Base-by-base conservation (phyloP, 495 filamentous ascomycete species). In the Penicillium cosmopolitanum region DNA sequence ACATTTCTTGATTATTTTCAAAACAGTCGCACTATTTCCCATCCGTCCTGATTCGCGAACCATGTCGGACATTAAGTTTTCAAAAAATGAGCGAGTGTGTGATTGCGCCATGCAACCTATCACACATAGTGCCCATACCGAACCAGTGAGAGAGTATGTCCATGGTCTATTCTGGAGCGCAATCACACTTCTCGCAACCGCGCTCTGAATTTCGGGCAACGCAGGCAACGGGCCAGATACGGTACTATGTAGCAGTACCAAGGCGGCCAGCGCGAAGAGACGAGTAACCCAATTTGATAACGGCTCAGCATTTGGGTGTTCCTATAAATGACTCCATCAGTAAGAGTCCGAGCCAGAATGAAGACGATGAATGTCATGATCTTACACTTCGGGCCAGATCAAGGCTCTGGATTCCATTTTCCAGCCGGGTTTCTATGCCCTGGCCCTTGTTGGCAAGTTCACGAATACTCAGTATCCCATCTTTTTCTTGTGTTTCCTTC, bases 41-140 rank as follows among this genome's bases (percentile, higher is more conserved):
- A 56, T 35, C 42, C 54, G 25, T 6, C 42, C 54, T 8, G 54
- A 56, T 18, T 56, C 25, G 1, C 43, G 43, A n/a, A 56, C 54
- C 18, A 56, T n/a, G 12, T 50, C 54, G 13, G 19, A 21, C 54
- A 56, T 56, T 16, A 56, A 25, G 16, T 36, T 35, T 23, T 56
- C 54, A 5, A 56, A 56, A n/a, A 36, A 28, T 4, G 28, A 43
- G 18, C 43, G 54, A 28, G 46, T 13, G 12, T 50, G 42, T 19
- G 43, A 16, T 43, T 56, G 54, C 2, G 44, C 54, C 54, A 56
- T 56, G 31, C 54, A 56, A 12, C 54, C 54, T 23, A 56, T 16
- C 2, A 56, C 54, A 16, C 54, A 56, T 18, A 56, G 19, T 50
- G 54, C 54, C 54, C 54, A 56, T 38, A 56, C 54, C 8, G 43